Percentiles rank a stretch among this genome's conserved stretches.
These are phyloP conservation scores for Paracoccidioides lutzii DNA, from an alignment of 2,329 filamentous ascomycete genomes.

Conservation along the genomic window DNA sequence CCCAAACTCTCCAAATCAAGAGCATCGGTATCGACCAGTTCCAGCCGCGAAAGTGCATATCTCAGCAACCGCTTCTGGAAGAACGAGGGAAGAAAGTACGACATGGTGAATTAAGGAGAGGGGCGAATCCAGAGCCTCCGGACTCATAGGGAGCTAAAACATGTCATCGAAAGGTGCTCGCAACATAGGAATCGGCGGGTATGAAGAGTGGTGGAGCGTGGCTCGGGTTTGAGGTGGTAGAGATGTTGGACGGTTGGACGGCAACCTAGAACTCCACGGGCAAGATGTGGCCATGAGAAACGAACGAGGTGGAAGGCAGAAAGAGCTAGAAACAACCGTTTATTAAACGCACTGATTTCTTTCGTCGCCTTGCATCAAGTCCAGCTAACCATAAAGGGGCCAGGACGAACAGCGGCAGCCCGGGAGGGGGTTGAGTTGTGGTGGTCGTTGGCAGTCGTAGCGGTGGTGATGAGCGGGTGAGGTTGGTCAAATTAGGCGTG, in stretches of 20 bases:
- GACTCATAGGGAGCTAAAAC: slow-evolving; percentile 15
- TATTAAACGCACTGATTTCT: background rate
- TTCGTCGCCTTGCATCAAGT: background rate
- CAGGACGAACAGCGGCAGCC: background rate
- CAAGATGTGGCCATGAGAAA: slow-evolving; percentile 67
- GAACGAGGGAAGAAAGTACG: slow-evolving; percentile 60
- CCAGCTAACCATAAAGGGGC: background rate
- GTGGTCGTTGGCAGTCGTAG: background rate
- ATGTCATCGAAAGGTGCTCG: slow-evolving; percentile 13
- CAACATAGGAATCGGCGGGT: background rate
- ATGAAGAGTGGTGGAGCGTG: background rate
- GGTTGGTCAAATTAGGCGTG: background rate
- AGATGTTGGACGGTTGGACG: background rate
- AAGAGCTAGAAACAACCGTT: background rate
- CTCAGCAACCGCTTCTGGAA: slow-evolving; percentile 80
- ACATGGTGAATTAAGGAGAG: slow-evolving; percentile 42
- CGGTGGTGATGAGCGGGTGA: background rate
- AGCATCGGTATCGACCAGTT: slow-evolving; percentile 76
- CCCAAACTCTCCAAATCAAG: slow-evolving; percentile 78
- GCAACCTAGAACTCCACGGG: slow-evolving; percentile 51
- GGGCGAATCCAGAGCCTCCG: slow-evolving; percentile 16
- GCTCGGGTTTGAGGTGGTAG: background rate
- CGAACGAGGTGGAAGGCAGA: background rate
- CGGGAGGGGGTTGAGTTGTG: background rate
- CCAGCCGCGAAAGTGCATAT: slow-evolving; percentile 70